Evolutionary conservation across 768 basidiomycete species (phyloP).

Genomic region (Pholiota molesta): DNA sequence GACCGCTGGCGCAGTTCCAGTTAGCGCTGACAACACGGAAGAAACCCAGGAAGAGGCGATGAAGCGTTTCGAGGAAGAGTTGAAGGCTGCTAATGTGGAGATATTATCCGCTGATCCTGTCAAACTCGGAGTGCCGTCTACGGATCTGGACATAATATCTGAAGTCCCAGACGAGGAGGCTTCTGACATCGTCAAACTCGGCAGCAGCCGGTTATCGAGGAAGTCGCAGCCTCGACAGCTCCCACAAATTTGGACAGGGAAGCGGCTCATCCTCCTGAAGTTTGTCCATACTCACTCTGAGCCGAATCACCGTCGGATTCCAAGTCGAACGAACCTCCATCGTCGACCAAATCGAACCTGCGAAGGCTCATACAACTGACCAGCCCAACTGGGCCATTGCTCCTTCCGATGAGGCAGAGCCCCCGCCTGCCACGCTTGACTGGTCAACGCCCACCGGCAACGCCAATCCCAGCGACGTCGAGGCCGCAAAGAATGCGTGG

Average conservation of each 20-base stretch:
- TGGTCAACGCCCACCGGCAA: slow-evolving; percentile 10
- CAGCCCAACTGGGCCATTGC: neutral
- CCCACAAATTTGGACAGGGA: neutral
- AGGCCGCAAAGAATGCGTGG: slow-evolving; percentile 20
- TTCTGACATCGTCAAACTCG: neutral
- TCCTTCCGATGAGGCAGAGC: neutral
- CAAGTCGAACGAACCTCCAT: neutral
- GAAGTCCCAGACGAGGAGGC: neutral
- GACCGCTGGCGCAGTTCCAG: neutral
- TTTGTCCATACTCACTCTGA: neutral
- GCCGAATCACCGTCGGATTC: neutral
- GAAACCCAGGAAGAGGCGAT: slow-evolving; percentile 19
- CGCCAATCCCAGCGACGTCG: slow-evolving; percentile 2
- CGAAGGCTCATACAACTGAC: neutral
- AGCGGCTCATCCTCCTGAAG: neutral
- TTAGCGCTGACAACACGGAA: neutral
- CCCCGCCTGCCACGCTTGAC: neutral
- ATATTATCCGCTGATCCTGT: slow-evolving; percentile 18
- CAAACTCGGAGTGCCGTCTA: slow-evolving; percentile 12
- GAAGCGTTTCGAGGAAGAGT: slow-evolving; percentile 40
- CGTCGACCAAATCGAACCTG: neutral
- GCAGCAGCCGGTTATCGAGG: neutral
- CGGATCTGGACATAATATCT: neutral
- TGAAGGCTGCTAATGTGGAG: slow-evolving; percentile 38
- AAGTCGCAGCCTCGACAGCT: neutral